Base-by-base conservation (phyloP, 768 basidiomycete genomes). In the Ephemerocybe angulata region DNA sequence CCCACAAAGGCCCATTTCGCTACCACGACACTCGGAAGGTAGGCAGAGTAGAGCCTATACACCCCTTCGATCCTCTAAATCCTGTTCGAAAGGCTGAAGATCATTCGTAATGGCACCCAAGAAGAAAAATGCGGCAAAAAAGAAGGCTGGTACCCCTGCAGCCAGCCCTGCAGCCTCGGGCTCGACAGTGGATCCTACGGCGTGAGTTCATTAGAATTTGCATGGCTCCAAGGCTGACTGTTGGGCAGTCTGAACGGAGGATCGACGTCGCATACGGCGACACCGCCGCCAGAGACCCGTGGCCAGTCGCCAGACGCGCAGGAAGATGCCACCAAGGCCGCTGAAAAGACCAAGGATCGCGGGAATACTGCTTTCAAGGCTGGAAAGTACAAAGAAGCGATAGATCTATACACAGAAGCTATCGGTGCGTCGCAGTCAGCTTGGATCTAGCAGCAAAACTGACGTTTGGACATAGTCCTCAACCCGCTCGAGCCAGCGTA, bases 291-390 rank as follows among this genome's bases (percentile, higher is more conserved):
- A 15, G 56, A 44, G 24, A 35, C 17, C 33, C 33, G 31, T 33
- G 31, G 27, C 25, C 8, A 13, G 17, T 10, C 35, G n/a, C n/a
- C 37, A 42, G 47, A 54, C n/a, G 42, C 53, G 30, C 55, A 53
- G 22, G 72, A 72, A 24, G 82, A 82, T 24, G 68, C 72, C 22
- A 58, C 66, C 3, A 72, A 73, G 43, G 73, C 72, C 19, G 85
- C 87, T 7, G 85, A 88, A 62, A 77, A 80, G 57, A 63, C 79
- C 29, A 89, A 93, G 67, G 89, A 90, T 63, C 72, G 81, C 52
- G 91, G 91, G 13, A 93, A 93, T 68, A 71, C 73, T 2, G 77
- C 85, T 1, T 93, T 92, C 72, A 90, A 86, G 66, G 78, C 76
- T 2, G 80, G 75, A 53, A 74, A 73, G 59, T 92, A 85, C 65